Evolutionary conservation across 192 early-diverging fungal species (phyloP), one percentile per base, ranked within the genome.

Genomic region (Spizellomyces sp.): DNA sequence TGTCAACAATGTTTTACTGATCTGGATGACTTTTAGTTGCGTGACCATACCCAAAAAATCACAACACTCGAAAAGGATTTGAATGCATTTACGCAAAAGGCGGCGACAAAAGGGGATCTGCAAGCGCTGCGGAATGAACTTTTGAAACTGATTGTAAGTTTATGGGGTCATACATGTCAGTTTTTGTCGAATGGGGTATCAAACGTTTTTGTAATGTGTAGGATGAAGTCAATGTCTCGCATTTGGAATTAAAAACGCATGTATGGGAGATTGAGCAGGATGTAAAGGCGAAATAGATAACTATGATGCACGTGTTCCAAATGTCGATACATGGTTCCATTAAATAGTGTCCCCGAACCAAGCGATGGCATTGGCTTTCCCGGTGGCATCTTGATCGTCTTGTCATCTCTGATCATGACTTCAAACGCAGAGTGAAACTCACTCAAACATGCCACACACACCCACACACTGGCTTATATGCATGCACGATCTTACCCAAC

Each of bases 211-310:
- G 45, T 14, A 21, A 14, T 48, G 19, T 15, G 14, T 47, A 90
- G 88, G 94, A 95, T 71, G 79, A 83, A 45, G 82, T 94, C 52
- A 86, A 90, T 62, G 85, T 92, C 71, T 90, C 91, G 54, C 91
- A 93, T 63, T 80, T 96, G 45, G 93, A 94, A 75, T 83, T 93
- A 65, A 94, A 94, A 75, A 88, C 90, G 0, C 87, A 90, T 60
- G 88, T 96, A 17, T 93, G 90, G 91, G 91, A 88, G n/a, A 66
- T 91, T 41, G 84, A 73, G 21, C 58, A 80, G 17, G 75, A 80
- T 45, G 9, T 76, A 4, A 76, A 74, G 60, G 57, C 36, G 27
- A 36, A 36, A 36, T 36, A 36, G 27, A 36, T 36, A 36, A n/a
- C 27, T 36, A 36, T 36, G 27, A 36, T 36, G 27, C 27, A 36